Evolutionary conservation across 306 rosid genomes (phyloP), one percentile per base, ranked within the genome.

Genomic region (Prunus fruticosa): DNA sequence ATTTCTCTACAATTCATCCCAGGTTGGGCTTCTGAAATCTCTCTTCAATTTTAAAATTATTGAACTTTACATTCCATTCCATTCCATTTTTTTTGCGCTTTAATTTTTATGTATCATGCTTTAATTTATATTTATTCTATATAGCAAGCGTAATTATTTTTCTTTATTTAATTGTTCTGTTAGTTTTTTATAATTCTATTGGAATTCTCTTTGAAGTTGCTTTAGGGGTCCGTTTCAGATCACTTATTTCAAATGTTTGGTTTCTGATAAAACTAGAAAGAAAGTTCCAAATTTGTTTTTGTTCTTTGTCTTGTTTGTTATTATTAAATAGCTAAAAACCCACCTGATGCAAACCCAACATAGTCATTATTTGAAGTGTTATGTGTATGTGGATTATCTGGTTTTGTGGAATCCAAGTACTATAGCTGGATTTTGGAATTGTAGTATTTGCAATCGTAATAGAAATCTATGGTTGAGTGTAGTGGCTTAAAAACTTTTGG

Each of bases 1-100:
- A 65, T 77, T 76, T 85, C 76, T 28, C 78, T 80, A 12, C 87
- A 80, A 64, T 82, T 87, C 79, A 8, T 80, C 72, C 72, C 78
- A 74, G 93, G 93, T 89, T 79, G 20, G 68, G 41, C 68, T 23
- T 69, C 76, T 72, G 32, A 58, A 22, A 67, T 84, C 83, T 73
- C 78, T 72, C 19, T 5, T 68, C 74, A 51, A 28, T 16, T 75
- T 56, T 25, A 15, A 16, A 63, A 15, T 63, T 8, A 16, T 63
- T 63, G 1, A 14, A 38, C 67, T 30, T 63, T 16, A 53, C 22
- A 18, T 38, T 53, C 58, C 0, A 53, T 53, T 53, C 23, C 0
- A 52, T 52, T 52, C 22, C 9, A 6, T 53, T 53, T 53, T 53
- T 52, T 52, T 16, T 34, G 53, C 9, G 43, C 27, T 58, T 11